These are phyloP conservation scores for Neurospora sp. DNA, from an alignment of 495 filamentous ascomycete species.

Conservation along the genomic window DNA sequence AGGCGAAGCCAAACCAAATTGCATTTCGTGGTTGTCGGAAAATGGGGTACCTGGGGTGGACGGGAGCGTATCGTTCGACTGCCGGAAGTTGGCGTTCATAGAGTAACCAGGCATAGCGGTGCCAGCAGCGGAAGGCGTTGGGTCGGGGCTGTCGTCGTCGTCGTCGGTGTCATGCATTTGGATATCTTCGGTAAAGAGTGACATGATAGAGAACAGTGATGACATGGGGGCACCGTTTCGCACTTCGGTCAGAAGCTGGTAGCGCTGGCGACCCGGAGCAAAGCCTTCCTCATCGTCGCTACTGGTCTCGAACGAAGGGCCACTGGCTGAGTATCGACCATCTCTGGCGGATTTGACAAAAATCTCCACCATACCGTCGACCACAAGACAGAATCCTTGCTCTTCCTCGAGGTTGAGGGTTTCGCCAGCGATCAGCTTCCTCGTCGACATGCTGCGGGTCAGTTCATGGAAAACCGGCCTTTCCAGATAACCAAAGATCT, in stretches of 20 bases:
- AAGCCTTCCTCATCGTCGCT: constrained; percentile 58
- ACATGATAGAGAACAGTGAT: constrained; percentile 92
- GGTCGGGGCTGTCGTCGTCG: constrained; percentile 28
- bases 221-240: constrained; percentile 99
- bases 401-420: constrained; percentile 92
- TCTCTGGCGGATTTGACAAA: constrained; percentile 86
- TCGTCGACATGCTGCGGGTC: constrained; percentile 94
- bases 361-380: constrained; percentile 94
- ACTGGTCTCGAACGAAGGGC: constrained; percentile 23
- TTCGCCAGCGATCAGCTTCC: constrained; percentile 91
- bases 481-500: constrained; percentile 96
- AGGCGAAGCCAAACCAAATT: constrained; percentile 8
- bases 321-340: constrained; percentile 18
- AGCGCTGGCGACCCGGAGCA: constrained; percentile 52
- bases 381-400: constrained; percentile 94
- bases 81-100: constrained; percentile 37
- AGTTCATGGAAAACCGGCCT: constrained; percentile 95
- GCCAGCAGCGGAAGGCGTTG: constrained; percentile 4
- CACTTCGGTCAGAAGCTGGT: constrained; percentile 92
- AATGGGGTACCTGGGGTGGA: constrained; percentile 25
- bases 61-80: constrained; percentile 26
- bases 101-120: constrained; percentile 23
- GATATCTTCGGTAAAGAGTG: constrained; percentile 91
- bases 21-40: constrained; percentile 21
- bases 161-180: constrained; percentile 60